Evolutionary conservation across 805 yeast species (phyloP), one percentile per base, ranked within the genome.

Genomic region (Cyberlindnera galapagoensis): DNA sequence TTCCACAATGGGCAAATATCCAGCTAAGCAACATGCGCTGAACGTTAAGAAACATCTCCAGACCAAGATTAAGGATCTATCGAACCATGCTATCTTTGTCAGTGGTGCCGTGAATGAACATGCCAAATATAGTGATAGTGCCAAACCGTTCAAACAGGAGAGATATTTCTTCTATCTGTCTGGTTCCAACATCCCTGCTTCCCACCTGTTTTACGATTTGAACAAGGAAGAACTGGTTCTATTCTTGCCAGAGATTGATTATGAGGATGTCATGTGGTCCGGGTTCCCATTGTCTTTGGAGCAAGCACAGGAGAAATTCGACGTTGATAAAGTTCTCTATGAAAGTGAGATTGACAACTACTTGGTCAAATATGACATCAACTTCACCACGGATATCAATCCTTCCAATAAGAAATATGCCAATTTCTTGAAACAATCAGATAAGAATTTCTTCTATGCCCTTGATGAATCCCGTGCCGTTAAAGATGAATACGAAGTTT

Each of bases 181-280:
- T 5, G 98, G 98, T 12, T 79, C 81, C 33, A 76, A 82, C 42
- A 67, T 85, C 30, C 86, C 92, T 1, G 94, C 92, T 2, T 67
- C 81, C 21, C 80, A 74, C 45, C 69, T 85, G 1, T 59, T 81
- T 15, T 90, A 71, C 51, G 63, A 74, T 30, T 49, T 76, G 23
- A 50, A 44, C 4, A 44, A 56, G 6, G 84, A 79, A 26, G 67
- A 73, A 33, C 64, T 86, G 39, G 74, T 78, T 0, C 61, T 90
- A 17, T 90, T 81, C 50, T 63, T 92, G 31, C 97, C 97, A 1
- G 72, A 81, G 33, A 67, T 90, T 24, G 95, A 87, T 51, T 60
- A 69, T 26, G 97, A 92, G 26, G 96, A 85, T 52, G 81, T 90
- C 25, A 81, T 92, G 86, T 90, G 98, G 98, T 79, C 92, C 36